phyloP scores from a whole-genome alignment of 257 asterid genomes.

The Solanum virginianum region DNA sequence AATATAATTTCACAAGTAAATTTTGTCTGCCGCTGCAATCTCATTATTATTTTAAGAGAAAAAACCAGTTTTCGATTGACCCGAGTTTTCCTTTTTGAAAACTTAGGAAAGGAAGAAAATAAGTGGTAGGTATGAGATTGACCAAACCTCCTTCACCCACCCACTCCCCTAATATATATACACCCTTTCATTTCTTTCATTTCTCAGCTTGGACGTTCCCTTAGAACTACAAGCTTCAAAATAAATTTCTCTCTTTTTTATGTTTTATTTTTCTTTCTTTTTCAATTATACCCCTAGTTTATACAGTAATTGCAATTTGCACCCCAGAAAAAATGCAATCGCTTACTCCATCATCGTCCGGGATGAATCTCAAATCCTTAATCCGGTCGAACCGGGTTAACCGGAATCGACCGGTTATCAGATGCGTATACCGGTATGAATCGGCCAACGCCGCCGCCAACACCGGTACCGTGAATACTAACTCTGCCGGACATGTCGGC shows the following conservation, averaged over 20 bases:
- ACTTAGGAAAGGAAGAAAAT: no score
- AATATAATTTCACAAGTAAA: neutral
- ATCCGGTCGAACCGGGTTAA: conserved; percentile 10
- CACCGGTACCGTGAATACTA: neutral
- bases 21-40: neutral
- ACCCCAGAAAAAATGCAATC: conserved; percentile 8
- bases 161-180: conserved; percentile 19
- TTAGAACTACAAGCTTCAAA: conserved; percentile 23
- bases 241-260: neutral
- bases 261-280: neutral
- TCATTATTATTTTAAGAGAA: neutral
- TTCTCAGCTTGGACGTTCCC: conserved; percentile 72
- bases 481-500: conserved; percentile 26
- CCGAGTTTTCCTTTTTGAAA: neutral
- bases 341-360: conserved; percentile 14
- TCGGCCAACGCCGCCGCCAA: conserved; percentile 9
- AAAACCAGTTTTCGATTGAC: rapidly evolving
- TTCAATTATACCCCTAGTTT: neutral
- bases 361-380: conserved; percentile 24
- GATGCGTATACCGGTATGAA: conserved; percentile 30
- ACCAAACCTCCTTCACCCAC: conserved; percentile 18
- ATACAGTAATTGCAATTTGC: neutral
- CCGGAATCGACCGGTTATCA: conserved; percentile 9
- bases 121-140: conserved; percentile 56
- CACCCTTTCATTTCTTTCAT: conserved; percentile 7